Evolutionary conservation across 108 stramenopile species (phyloP), one percentile per base, ranked within the genome.

Genomic region (Cafeteria roenbergensis): DNA sequence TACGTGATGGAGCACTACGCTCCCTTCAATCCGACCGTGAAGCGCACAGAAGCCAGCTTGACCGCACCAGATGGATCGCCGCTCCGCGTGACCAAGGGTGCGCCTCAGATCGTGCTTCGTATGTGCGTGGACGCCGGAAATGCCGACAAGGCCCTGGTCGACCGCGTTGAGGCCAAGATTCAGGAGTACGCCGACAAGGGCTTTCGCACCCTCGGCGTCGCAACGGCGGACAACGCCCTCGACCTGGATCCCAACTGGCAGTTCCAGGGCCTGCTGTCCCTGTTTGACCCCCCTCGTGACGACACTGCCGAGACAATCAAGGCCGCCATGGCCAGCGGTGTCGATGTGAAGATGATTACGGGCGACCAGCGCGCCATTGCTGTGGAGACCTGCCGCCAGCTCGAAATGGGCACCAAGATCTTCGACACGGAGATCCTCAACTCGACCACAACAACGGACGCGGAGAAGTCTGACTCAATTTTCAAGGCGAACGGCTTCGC

Each of bases 291-390:
- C 2, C 87, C 87, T 22, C 81, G 87, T 42, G 73, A 72, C 34
- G 88, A 89, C 63, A 89, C 88, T 63, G 68, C 71, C 25, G 76
- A 72, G 31, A 87, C 86, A 25, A 85, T 89, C 55, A 74, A 76
- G 51, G 82, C 78, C 12, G 75, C 84, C 24, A 78, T 78, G 51
- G 78, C 75, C 51, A 81, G 81, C 48, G 86, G 86, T 63, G 78
- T 89, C 37, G 74, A 70, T 9, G 85, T 89, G 35, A 89, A 89
- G 64, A 89, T 89, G 88, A 86, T 89, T 31, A 89, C 88, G 24
- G 88, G 88, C 30, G 88, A 89, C 57, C 86, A 87, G 57, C 42
- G 33, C 36, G 57, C 65, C 55, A 75, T 78, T 36, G 78, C 71
- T 17, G 57, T 38, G 59, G 78, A 78, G 71, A 78, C 78, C 29